Base-by-base conservation (phyloP, 495 filamentous ascomycete species). In the Peziza echinospora region DNA sequence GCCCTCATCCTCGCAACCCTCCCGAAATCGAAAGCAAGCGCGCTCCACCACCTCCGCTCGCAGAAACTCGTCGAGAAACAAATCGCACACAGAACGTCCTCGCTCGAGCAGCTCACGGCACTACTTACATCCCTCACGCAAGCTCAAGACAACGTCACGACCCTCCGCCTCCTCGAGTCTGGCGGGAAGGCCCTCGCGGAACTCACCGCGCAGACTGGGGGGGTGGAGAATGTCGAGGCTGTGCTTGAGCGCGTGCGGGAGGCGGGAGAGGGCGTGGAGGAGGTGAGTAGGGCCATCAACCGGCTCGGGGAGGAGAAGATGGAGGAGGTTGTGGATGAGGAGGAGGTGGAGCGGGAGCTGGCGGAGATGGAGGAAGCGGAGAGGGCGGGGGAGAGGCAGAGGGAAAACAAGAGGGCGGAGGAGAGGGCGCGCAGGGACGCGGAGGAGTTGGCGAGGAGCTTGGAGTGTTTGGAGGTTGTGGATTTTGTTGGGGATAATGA, bases 241-340 rank as follows among this genome's bases (percentile, higher is more conserved):
- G 73, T 87, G 5, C 68, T 91, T 9, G 78, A 82, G 47, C 65
- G 68, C 17, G 60, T 94, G 51, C 67, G 76, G 17, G 78, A 89
- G 49, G 76, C 93, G 65, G 91, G 86, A 74, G 68, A 63, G 34
- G 76, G 73, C 55, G 79, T 80, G 26, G 84, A 92, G 54, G 91
- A 93, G 63, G 71, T 96, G 21, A 75, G 77, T 43, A 71, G 66
- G 50, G 75, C 83, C 40, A 26, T 53, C 22, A 17, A 11, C 19
- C n/a, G n/a, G n/a, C n/a, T n/a, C n/a, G n/a, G n/a, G n/a, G n/a
- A n/a, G n/a, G 19, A 17, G 13, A 17, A 17, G 3, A 11, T 37
- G 30, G 30, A 37, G 19, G 3, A 17, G 30, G 73, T 93, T 49
- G 68, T 85, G 45, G 85, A 93, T 57, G 89, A 93, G 59, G 41